Evolutionary conservation across 2,329 filamentous ascomycete genomes (phyloP).

Genomic region (Hyphodiscus sp.): DNA sequence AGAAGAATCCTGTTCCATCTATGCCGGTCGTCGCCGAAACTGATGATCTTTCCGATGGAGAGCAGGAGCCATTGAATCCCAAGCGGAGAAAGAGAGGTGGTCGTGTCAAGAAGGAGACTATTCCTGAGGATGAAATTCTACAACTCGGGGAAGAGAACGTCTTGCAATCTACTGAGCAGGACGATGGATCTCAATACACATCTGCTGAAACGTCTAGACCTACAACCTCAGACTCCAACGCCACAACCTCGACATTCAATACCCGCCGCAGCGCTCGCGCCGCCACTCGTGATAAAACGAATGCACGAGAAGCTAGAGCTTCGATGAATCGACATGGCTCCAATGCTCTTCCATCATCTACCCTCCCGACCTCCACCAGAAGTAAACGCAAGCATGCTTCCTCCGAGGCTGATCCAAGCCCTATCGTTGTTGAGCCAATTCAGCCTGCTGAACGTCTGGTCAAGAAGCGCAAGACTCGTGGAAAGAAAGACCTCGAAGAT

Average conservation of each 20-base stretch:
- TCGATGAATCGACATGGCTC: constrained; percentile 6
- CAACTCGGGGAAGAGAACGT: constrained; percentile 15
- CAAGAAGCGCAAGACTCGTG: not conserved
- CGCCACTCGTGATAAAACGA: constrained; percentile 10
- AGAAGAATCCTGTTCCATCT: constrained; percentile 5
- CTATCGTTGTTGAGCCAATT: constrained; percentile 1
- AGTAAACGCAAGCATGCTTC: constrained; percentile 7
- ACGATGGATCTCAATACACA: constrained; percentile 14
- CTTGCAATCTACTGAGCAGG: constrained; percentile 21
- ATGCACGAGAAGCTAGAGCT: constrained; percentile 2
- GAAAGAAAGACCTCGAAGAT: constrained; percentile 1
- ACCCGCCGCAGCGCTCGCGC: constrained; percentile 10
- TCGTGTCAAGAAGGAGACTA: constrained; percentile 12
- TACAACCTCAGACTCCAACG: constrained; percentile 16
- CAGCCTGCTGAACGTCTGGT: not conserved
- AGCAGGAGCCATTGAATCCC: not conserved
- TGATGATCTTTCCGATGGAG: not conserved
- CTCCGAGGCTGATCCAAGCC: not conserved
- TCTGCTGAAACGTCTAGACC: constrained; percentile 16
- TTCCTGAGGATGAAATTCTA: not conserved
- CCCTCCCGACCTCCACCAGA: constrained; percentile 3
- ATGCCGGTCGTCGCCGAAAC: not conserved
- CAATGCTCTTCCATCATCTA: constrained; percentile 28
- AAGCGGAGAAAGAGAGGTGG: constrained; percentile 10
- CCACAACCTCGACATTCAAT: constrained; percentile 10